Evolutionary conservation across 202 grass and related monocot species (phyloP), one percentile per base, ranked within the genome.

Genomic region (Eragrostis tef): DNA sequence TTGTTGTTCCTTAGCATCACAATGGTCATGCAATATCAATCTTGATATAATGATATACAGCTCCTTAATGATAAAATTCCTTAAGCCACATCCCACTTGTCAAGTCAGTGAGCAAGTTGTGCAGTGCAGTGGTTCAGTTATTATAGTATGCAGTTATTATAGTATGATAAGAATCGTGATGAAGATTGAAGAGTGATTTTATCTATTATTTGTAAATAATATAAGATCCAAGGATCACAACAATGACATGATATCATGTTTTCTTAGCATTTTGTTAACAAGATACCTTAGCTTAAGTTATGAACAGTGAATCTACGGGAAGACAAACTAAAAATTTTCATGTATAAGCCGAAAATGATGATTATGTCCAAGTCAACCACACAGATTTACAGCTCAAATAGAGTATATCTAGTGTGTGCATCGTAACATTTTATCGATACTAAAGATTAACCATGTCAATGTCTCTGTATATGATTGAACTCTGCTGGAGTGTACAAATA

Each of bases 11-110:
- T 85, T 78, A 73, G 11, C 22, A 66, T 42, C 72, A 31, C 0
- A 31, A 31, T 81, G 20, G 70, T 34, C 54, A 26, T 48, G 5
- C 15, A n/a, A 50, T 60, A 11, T 21, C 51, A 67, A 31, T 84
- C 10, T 80, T 84, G 62, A 84, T 62, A 52, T 65, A 64, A 52
- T 16, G 1, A 63, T 9, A 19, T 56, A 57, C 64, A 56, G 27
- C 22, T 22, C 66, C 61, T 46, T 69, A 81, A 70, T 70, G 26
- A 21, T 69, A 64, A 49, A 83, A 78, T 67, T 64, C 39, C 39
- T 48, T 6, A 11, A 83, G 45, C 66, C n/a, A 70, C 45, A 58
- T 25, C 25, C 15, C 20, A 60, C 42, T 57, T 6, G 47, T 20
- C 19, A 24, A 67, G 63, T 13, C 64, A 36, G 11, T 59, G 48